Conservation (phyloP, 2,329 filamentous ascomycete species). For the Phyllosticta citribraziliensis region DNA sequence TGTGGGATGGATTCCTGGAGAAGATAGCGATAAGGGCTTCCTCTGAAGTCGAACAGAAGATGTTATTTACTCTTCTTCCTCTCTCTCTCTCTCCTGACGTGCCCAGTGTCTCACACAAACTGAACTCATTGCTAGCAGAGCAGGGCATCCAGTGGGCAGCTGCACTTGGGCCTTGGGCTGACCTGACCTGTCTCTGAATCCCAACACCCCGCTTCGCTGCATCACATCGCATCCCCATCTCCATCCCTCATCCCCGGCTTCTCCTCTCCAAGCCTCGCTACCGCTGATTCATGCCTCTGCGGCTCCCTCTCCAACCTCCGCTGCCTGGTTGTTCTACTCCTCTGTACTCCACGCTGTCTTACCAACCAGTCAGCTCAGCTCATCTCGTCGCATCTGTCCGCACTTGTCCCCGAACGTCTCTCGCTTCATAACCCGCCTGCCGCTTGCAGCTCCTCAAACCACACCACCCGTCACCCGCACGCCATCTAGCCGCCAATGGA, state of each 20-base stretch:
- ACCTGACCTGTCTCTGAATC: background rate
- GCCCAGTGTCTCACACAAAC: background rate
- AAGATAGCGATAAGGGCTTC: background rate
- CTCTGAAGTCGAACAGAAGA: too few relatives aligned
- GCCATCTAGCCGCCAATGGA: background rate
- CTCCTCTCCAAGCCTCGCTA: background rate
- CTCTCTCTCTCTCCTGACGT: background rate
- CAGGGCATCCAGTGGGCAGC: background rate
- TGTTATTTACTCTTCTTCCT: too few relatives aligned
- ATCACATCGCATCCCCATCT: background rate
- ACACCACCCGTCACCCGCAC: background rate
- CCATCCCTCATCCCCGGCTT: background rate
- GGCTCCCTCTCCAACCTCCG: background rate
- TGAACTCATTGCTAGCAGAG: too few relatives aligned
- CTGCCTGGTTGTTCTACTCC: background rate
- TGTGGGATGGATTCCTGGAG: background rate
- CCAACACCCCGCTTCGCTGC: too few relatives aligned
- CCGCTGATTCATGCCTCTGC: background rate
- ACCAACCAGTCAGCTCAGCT: background rate
- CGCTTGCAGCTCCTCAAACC: background rate
- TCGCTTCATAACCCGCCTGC: background rate
- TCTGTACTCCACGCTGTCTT: background rate
- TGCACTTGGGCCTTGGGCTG: background rate
- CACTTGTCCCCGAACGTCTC: background rate
- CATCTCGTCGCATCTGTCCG: background rate